phyloP scores from a whole-genome alignment of 495 filamentous ascomycete species.

The Parathielavia hyrcaniae region DNA sequence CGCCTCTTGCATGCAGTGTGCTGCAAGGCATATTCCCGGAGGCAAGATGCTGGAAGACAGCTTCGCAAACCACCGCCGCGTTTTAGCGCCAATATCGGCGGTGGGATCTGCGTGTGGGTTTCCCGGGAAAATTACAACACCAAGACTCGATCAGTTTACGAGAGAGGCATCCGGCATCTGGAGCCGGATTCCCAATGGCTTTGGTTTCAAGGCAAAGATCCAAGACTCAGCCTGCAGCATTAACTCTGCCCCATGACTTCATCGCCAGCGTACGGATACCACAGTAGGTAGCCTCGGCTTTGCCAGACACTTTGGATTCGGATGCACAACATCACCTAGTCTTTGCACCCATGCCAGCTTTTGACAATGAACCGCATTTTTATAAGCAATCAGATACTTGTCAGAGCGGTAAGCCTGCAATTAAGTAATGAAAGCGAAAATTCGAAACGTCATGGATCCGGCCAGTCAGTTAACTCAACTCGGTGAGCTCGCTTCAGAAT shows the following conservation, averaged over 20 bases:
- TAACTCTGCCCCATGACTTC: constrained; percentile 4
- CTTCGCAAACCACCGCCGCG: neutral
- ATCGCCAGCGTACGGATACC: neutral
- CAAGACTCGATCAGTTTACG: neutral
- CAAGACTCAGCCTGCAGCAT: neutral
- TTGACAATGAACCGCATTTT: neutral
- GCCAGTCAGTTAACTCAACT: too few species aligned
- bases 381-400: too few species aligned
- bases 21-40: constrained; percentile 3
- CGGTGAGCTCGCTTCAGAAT: neutral
- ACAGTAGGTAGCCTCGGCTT: constrained; percentile 9
- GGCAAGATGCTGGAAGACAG: neutral
- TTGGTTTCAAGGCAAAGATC: neutral
- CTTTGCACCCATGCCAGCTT: neutral
- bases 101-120: neutral
- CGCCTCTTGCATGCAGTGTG: neutral
- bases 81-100: neutral
- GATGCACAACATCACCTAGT: neutral
- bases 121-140: neutral
- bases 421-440: neutral
- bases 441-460: too few species aligned
- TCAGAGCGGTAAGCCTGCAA: neutral
- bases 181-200: neutral
- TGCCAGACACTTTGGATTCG: neutral
- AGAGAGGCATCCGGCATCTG: neutral